phyloP scores from a whole-genome alignment of 169 alveolate genomes.

The Perkinsus chesapeaki region DNA sequence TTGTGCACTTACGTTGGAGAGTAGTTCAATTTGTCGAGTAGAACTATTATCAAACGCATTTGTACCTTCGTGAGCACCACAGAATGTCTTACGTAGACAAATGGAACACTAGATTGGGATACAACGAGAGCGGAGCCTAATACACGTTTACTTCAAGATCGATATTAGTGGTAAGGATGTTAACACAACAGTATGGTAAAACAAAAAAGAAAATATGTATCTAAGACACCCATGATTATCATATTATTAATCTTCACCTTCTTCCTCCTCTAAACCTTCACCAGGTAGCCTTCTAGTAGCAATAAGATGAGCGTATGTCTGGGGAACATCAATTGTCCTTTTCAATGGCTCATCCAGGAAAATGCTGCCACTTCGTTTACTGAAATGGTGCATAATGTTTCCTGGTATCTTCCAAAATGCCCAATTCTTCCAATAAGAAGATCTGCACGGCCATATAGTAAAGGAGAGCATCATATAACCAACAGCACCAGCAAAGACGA shows the following conservation, averaged over 20 bases:
- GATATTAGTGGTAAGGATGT: too few species aligned
- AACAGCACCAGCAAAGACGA: background rate
- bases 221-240: background rate
- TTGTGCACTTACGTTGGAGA: too few species aligned
- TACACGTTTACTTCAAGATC: too few species aligned
- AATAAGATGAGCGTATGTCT: background rate
- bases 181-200: background rate
- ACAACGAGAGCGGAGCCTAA: too few species aligned
- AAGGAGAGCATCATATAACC: background rate
- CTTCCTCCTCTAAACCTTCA: background rate
- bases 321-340: background rate
- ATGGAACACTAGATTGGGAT: too few species aligned
- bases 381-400: background rate
- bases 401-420: background rate
- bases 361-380: background rate
- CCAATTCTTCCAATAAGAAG: background rate
- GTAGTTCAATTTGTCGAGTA: too few species aligned
- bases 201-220: background rate
- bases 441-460: background rate
- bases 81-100: too few species aligned
- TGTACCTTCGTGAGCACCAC: too few species aligned
- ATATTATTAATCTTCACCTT: background rate
- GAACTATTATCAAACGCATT: too few species aligned
- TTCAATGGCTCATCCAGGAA: background rate
- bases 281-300: background rate